Evolutionary conservation across 305 asterid genomes (phyloP), one percentile per base, ranked within the genome.

Genomic region (Galium porrigens): DNA sequence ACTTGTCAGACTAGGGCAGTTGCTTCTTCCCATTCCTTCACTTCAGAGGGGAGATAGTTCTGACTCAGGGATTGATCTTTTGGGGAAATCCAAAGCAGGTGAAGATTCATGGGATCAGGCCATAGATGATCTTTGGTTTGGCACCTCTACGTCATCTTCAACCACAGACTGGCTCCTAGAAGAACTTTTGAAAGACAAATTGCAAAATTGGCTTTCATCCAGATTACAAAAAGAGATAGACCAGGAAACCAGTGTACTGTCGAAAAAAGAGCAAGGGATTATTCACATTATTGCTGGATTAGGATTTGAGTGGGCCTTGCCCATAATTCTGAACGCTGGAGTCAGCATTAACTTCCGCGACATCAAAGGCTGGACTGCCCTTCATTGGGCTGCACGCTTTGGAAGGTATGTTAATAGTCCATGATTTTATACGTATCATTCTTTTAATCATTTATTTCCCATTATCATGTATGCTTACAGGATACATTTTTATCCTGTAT

Each of bases 351-450:
- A 89, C 69, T 94, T 84, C 74, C 97, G 97, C 18, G 99, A 94
- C 70, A 81, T 81, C 63, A 83, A 77, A 74, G 99, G 96, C 68
- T 89, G 97, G 97, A 89, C 97, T 51, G 97, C 99, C 17, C 95
- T 94, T 70, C 99, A 94, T 73, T 94, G 99, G 99, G 99, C 99
- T 34, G 99, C 97, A 56, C 85, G 84, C 61, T 94, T 86, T 75
- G 99, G 99, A 68, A 84, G 99, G 99, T 94, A 78, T n/a, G 46
- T 7, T 6, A 59, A 6, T 36, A 59, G 25, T 5, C 29, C n/a
- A 34, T 59, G 49, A 59, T 59, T 17, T 59, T 59, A 1, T 56
- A n/a, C n/a, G n/a, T n/a, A 29, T 27, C 41, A 17, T 30, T 57
- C 42, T 11, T 33, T n/a, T 52, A 46, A 33, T 37, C 4, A 20